Evolutionary conservation across 106 monocot species (phyloP).

Genomic region (Dendrobium chrysotoxum): DNA sequence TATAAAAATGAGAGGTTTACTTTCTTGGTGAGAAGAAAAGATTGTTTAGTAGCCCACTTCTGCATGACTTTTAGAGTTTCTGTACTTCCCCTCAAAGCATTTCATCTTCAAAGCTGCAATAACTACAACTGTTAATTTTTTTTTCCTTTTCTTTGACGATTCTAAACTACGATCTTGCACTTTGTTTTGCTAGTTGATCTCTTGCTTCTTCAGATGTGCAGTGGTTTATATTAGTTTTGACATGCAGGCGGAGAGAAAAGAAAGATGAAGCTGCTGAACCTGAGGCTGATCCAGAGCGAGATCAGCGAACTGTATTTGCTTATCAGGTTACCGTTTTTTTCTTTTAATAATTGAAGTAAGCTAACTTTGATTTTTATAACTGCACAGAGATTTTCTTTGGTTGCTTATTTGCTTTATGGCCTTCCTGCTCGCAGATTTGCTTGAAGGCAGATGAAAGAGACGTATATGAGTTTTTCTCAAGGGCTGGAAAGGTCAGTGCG

Average conservation of each 20-base stretch:
- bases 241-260: slow-evolving; percentile 58
- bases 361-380: background rate
- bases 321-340: slow-evolving; percentile 51
- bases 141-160: background rate
- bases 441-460: slow-evolving; percentile 96
- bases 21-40: background rate
- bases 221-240: background rate
- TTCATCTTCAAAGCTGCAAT: background rate
- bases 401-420: background rate
- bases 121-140: background rate
- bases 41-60: background rate
- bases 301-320: slow-evolving; percentile 97
- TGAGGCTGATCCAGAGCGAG: slow-evolving; percentile 86
- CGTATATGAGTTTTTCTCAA: slow-evolving; percentile 93
- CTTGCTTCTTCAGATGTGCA: background rate
- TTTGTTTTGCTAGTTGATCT: background rate
- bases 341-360: background rate
- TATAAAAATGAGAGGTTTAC: background rate
- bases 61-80: background rate
- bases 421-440: slow-evolving; percentile 37
- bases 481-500: slow-evolving; percentile 82
- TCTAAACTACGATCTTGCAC: background rate
- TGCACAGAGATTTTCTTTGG: background rate
- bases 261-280: slow-evolving; percentile 63
- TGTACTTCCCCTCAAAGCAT: background rate